phyloP scores from a whole-genome alignment of 2,329 filamentous ascomycete species.

The Sarocladium strictum region DNA sequence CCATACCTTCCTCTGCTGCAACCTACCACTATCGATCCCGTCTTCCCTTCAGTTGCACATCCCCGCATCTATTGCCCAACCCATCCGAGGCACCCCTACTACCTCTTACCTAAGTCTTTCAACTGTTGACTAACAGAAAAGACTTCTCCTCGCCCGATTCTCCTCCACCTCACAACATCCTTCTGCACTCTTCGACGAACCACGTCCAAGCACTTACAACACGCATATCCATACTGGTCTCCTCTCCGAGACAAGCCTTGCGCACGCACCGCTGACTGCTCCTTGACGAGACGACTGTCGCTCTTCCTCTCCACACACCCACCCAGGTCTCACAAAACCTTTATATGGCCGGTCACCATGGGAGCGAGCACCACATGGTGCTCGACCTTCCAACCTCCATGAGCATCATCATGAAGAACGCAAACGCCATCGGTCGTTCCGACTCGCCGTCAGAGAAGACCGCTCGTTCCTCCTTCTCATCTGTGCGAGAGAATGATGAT shows the following conservation, averaged over 20 bases:
- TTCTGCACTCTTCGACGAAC: neutral
- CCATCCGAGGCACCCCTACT: slow-evolving; percentile 12
- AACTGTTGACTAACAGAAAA: slow-evolving; percentile 22
- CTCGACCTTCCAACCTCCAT: slow-evolving; percentile 18
- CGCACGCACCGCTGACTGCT: neutral
- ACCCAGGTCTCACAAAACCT: neutral
- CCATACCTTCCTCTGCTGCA: neutral
- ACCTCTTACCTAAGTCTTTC: slow-evolving; percentile 21
- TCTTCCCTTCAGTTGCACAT: neutral
- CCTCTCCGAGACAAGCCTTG: neutral
- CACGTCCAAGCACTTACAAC: neutral
- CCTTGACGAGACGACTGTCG: slow-evolving; percentile 3
- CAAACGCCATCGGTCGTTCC: slow-evolving; percentile 31
- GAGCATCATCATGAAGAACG: slow-evolving; percentile 27
- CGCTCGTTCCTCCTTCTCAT: slow-evolving; percentile 54
- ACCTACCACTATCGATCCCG: neutral
- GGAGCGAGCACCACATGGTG: slow-evolving; percentile 23
- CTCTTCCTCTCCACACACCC: slow-evolving; percentile 10
- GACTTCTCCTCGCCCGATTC: neutral
- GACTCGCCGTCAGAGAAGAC: slow-evolving; percentile 32
- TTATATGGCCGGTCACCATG: slow-evolving; percentile 23
- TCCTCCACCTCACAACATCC: neutral
- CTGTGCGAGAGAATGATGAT: slow-evolving; percentile 54
- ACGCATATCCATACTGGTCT: neutral
- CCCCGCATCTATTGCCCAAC: slow-evolving; percentile 7